Evolutionary conservation across 495 filamentous ascomycete genomes (phyloP), one percentile per base, ranked within the genome.

Genomic region (Xylaria telfairii): DNA sequence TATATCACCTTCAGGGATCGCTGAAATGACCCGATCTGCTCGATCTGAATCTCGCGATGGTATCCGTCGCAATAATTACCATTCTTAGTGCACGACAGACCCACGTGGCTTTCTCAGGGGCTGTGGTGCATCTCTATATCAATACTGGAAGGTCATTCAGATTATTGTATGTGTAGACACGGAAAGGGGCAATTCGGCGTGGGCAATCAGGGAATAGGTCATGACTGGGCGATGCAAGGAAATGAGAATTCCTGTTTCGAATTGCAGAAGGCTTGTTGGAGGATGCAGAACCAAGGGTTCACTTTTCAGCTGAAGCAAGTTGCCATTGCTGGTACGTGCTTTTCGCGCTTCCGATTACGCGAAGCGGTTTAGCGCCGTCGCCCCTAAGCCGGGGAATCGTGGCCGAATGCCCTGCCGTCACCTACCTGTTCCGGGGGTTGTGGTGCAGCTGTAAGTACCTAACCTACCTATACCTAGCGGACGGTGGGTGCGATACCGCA

Each of bases 251-350:
- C 46, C 21, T 51, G 26, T 49, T 65, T 49, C 34, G 10, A 57
- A 34, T 54, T 57, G n/a, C 56, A 32, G 56, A 37, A 37, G 65
- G 65, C 39, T 59, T 54, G 41, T 17, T 49, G 42, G 26, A 32
- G 32, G 41, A 41, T 32, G 54, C 34, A 59, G 65, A 60, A 49
- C 51, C 65, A 60, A 68, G 65, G 39, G 21, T 68, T 68, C 10
- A 21, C 21, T 4, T 57, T 57, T 59, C 51, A 68, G 65, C 65
- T 68, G 65, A 60, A 34, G 65, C 37, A 68, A n/a, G 26, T 26
- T 68, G 28, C 24, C 39, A 51, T 21, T 1, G 41, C 32, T 17
- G 10, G 4, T 39, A 37, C 21, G 47, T 34, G 63, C 19, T 28
- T 66, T 54, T 49, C 15, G 21, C 63, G 47, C 63, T 51, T 66